These are phyloP conservation scores for Cornus controversa DNA, from an alignment of 148 eudicot genomes.

Conservation along the genomic window DNA sequence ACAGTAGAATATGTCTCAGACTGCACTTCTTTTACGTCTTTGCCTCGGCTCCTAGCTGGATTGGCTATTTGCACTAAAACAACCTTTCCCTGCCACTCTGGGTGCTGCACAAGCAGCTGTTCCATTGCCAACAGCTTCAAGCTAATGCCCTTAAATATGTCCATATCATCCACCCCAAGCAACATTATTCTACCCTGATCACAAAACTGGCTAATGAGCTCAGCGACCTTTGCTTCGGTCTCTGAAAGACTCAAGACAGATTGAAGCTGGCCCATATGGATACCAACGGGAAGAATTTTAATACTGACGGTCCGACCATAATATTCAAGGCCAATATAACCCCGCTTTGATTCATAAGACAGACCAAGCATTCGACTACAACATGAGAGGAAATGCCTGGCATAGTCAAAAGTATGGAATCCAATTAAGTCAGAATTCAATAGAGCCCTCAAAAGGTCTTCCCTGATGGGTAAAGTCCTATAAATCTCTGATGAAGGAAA, in stretches of 20 bases:
- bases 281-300: slow-evolving; percentile 29
- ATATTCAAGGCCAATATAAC: slow-evolving; percentile 28
- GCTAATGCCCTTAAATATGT: slow-evolving; percentile 42
- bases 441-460: slow-evolving; percentile 23
- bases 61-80: slow-evolving; percentile 41
- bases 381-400: slow-evolving; percentile 30
- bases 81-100: slow-evolving; percentile 36
- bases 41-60: slow-evolving; percentile 37
- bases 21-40: slow-evolving; percentile 34
- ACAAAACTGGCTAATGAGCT: slow-evolving; percentile 20
- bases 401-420: slow-evolving; percentile 30
- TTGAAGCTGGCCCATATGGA: slow-evolving; percentile 25
- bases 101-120: slow-evolving; percentile 32
- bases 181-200: slow-evolving; percentile 24
- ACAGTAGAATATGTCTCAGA: slow-evolving; percentile 30
- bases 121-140: slow-evolving; percentile 40
- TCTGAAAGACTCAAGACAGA: slow-evolving; percentile 24
- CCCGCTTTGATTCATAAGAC: slow-evolving; percentile 28
- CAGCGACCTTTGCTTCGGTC: slow-evolving; percentile 21
- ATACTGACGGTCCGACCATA: slow-evolving; percentile 30
- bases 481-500: slow-evolving; percentile 30
- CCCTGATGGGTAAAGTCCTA: slow-evolving; percentile 23
- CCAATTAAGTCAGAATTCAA: slow-evolving; percentile 28
- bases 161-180: slow-evolving; percentile 46
- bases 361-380: slow-evolving; percentile 28